Conservation (phyloP, 441 rosid species). For the Erodium texanum region DNA sequence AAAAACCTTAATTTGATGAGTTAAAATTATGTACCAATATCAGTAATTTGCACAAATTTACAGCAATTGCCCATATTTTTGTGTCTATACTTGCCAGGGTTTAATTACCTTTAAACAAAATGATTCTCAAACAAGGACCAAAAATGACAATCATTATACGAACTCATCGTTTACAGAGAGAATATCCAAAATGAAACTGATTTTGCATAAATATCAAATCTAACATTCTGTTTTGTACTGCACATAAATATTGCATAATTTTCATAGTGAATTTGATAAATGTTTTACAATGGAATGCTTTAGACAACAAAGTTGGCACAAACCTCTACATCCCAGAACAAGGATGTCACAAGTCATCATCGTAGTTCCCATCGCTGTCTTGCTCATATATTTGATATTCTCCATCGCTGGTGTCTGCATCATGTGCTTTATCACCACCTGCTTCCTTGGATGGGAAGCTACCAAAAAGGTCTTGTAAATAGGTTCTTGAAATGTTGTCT, state of each 20-base stretch:
- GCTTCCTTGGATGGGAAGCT: slow-evolving; percentile 59
- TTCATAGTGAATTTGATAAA: background rate
- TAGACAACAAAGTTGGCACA: background rate
- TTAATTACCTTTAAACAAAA: too few species aligned
- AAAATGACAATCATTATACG: too few species aligned
- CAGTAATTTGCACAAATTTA: too few species aligned
- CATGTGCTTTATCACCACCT: slow-evolving; percentile 33
- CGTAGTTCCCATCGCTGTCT: slow-evolving; percentile 49
- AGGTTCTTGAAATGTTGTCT: slow-evolving; percentile 66
- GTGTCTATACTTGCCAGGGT: too few species aligned
- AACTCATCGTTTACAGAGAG: background rate
- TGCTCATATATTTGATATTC: slow-evolving; percentile 84
- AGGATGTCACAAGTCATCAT: slow-evolving; percentile 29
- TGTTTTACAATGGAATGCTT: background rate
- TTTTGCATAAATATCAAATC: background rate
- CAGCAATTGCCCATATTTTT: too few species aligned
- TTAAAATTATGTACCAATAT: too few species aligned
- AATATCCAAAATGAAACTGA: background rate
- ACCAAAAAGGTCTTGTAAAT: slow-evolving; percentile 82
- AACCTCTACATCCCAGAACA: background rate
- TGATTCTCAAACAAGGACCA: background rate
- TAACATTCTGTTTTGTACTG: background rate
- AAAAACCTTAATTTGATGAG: background rate
- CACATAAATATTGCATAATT: background rate
- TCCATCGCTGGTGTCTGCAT: slow-evolving; percentile 51